phyloP scores from a whole-genome alignment of 306 rosid species.

The Casuarina cunninghamiana region DNA sequence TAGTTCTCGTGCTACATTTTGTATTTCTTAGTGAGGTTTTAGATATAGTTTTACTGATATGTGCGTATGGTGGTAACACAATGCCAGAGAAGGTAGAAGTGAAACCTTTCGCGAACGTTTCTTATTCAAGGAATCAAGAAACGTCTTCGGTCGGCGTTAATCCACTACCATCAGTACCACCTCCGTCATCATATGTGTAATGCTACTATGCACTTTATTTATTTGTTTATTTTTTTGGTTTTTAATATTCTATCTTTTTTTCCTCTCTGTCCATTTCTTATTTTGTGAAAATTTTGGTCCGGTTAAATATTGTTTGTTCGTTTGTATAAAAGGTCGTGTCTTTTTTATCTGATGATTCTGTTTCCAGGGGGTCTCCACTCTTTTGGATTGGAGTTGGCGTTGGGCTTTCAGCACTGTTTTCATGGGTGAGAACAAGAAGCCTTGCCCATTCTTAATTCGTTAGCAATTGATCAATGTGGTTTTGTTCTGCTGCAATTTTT shows the following conservation, averaged over 20 bases:
- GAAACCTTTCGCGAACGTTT: conserved; percentile 65
- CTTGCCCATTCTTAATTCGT: conserved; percentile 6
- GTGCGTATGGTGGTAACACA: conserved; percentile 22
- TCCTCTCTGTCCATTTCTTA: too few relatives aligned
- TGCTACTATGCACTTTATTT: conserved; percentile 18
- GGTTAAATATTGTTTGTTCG: conserved; percentile 1
- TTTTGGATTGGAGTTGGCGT: conserved; percentile 98
- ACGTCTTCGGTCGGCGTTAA: conserved; percentile 76
- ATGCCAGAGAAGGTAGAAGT: conserved; percentile 47
- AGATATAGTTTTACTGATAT: background rate
- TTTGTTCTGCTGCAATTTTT: conserved; percentile 34
- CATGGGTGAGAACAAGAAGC: conserved; percentile 66
- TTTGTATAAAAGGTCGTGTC: background rate
- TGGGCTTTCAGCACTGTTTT: conserved; percentile 85
- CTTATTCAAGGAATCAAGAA: conserved; percentile 62
- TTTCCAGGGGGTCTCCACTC: conserved; percentile 85
- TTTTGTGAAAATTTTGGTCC: too few relatives aligned
- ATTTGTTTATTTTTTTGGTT: conserved; percentile 1
- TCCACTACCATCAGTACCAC: conserved; percentile 60
- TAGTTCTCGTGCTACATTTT: too few relatives aligned
- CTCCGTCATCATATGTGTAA: conserved; percentile 78
- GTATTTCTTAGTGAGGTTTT: too few relatives aligned
- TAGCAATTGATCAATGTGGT: background rate
- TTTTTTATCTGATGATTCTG: conserved; percentile 22
- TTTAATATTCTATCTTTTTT: background rate